Percentiles rank a stretch among this genome's conserved stretches.
Evolutionary conservation across 2,329 filamentous ascomycete genomes (phyloP).

Genomic region (Orbilia quercus): DNA sequence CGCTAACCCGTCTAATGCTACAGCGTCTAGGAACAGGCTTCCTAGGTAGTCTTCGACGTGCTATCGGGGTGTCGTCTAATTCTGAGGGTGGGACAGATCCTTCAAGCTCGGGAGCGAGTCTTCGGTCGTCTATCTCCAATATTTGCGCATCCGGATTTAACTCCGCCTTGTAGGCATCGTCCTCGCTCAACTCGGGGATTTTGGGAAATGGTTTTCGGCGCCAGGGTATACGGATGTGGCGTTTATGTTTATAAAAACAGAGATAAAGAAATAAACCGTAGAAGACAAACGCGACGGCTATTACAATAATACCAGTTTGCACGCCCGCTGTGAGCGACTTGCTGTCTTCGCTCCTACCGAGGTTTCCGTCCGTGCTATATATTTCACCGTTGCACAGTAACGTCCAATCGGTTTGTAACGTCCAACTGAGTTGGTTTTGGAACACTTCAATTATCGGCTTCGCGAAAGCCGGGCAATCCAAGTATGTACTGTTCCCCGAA

Average conservation of each 20-base stretch:
- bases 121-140: slow-evolving; percentile 11
- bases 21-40: background rate
- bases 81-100: slow-evolving; percentile 20
- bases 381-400: too few species aligned
- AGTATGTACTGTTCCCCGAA: too few species aligned
- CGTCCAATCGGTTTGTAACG: too few species aligned
- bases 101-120: slow-evolving; percentile 20
- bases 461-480: too few species aligned
- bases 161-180: background rate
- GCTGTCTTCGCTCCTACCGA: too few species aligned
- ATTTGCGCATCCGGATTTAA: background rate
- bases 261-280: background rate
- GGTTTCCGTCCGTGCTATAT: too few species aligned
- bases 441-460: too few species aligned
- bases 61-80: slow-evolving; percentile 3
- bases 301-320: slow-evolving; percentile 5
- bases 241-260: slow-evolving; percentile 5
- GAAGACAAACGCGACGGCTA: background rate
- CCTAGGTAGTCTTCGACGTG: background rate
- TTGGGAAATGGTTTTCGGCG: too few species aligned
- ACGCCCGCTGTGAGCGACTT: slow-evolving; percentile 3
- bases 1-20: too few species aligned
- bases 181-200: background rate
- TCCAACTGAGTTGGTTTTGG: too few species aligned
- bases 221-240: background rate